Base-by-base conservation (phyloP, 768 basidiomycete species). In the Boletus subparvulus region DNA sequence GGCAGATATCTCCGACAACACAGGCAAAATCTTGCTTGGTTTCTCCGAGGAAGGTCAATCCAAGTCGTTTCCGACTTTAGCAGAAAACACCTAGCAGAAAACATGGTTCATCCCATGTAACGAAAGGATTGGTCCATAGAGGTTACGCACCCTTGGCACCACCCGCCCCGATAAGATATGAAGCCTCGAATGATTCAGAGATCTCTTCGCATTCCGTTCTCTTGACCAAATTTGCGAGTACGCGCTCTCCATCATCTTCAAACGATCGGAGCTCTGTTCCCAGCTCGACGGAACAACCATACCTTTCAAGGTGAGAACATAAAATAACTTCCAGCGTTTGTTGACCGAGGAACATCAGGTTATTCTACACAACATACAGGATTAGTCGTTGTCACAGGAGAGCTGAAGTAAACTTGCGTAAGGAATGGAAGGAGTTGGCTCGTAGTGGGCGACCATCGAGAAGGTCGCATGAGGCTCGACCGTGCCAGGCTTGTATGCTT, bases 221-320 rank as follows among this genome's bases (percentile, higher is more conserved):
- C 52, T 70, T 66, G 28, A 72, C 36, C 6, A 82, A 54, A 13
- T 70, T 70, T 8, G 75, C 80, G 12, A 67, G 58, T 8, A 82
- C 76, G 32, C 58, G 57, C 33, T 73, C 69, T 2, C 68, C 65
- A 10, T 61, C 58, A 53, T 82, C 77, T 48, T 73, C 66, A 43
- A 83, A 77, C 0, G 76, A 76, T n/a, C 64, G 40, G 9, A 83
- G 73, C 53, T 79, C 78, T 2, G 77, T 78, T 16, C 74, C 76
- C n/a, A 76, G 52, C 57, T 84, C 80, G 14, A 82, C 71, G 14
- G 40, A 41, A 48, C 71, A 73, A 0, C 58, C 61, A 8, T 62
- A 55, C 10, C 63, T 64, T 32, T 61, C 61, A 19, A 69, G 55
- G 43, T 61, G 65, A 30, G 47, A 48, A 36, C 64, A 47, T 3